These are phyloP conservation scores for Cucurbita maxima DNA, from an alignment of 306 rosid species.

Conservation along the genomic window DNA sequence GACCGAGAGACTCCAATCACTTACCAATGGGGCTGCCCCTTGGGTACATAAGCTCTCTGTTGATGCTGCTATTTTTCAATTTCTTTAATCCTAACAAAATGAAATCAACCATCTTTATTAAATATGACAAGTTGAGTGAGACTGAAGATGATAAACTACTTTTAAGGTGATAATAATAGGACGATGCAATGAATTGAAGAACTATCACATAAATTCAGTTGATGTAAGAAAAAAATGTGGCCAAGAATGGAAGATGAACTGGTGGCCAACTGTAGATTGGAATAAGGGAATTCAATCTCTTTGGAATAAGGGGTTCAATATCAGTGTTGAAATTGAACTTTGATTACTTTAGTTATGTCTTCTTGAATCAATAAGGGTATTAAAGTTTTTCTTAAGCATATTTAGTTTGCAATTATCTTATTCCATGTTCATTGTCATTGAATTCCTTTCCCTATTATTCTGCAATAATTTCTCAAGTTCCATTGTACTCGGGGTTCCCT, in stretches of 20 bases:
- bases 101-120: neutral
- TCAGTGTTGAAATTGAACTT: too few relatives aligned
- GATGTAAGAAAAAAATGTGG: neutral
- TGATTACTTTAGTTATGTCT: too few relatives aligned
- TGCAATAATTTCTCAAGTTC: neutral
- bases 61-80: neutral
- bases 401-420: too few relatives aligned
- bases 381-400: too few relatives aligned
- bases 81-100: neutral
- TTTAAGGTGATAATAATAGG: too few relatives aligned
- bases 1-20: too few relatives aligned
- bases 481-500: neutral
- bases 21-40: too few relatives aligned
- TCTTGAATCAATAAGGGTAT: too few relatives aligned
- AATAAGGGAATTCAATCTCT: neutral
- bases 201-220: neutral
- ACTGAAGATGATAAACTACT: too few relatives aligned
- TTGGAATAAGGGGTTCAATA: neutral
- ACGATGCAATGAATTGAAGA: too few relatives aligned
- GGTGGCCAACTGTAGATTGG: neutral
- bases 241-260: neutral
- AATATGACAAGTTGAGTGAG: too few relatives aligned
- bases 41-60: neutral
- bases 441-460: neutral
- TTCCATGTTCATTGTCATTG: neutral